Evolutionary conservation across 805 yeast species (phyloP).

Genomic region (Danielia reshetovae): DNA sequence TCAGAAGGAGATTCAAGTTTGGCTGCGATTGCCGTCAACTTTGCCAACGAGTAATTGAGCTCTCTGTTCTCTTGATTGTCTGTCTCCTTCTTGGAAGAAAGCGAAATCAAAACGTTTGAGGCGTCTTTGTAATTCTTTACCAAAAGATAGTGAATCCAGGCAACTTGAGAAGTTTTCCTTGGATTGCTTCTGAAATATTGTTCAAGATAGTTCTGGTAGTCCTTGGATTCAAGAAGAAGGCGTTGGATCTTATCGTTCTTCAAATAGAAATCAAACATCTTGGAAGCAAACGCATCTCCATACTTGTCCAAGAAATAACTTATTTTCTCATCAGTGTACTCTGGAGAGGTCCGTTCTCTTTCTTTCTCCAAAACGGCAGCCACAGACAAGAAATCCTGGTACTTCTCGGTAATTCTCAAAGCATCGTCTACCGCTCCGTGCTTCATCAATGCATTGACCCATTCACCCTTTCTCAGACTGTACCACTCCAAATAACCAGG

Average conservation of each 20-base stretch:
- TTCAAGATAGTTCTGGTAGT: constrained; percentile 46
- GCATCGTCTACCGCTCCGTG: constrained; percentile 52
- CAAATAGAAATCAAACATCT: constrained; percentile 58
- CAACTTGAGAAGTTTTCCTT: constrained; percentile 46
- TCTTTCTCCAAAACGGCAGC: constrained; percentile 45
- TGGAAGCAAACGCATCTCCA: constrained; percentile 65
- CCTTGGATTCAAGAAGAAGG: constrained; percentile 54
- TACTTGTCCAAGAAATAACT: constrained; percentile 53
- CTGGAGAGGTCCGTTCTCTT: constrained; percentile 18
- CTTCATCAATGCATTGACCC: constrained; percentile 60
- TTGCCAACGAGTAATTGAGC: constrained; percentile 66
- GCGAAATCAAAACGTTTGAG: constrained; percentile 40
- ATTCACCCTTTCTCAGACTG: constrained; percentile 29
- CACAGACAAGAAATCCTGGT: constrained; percentile 61
- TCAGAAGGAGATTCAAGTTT: constrained; percentile 8
- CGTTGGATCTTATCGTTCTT: constrained; percentile 47
- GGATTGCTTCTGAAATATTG: constrained; percentile 46
- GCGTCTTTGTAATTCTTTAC: constrained; percentile 51
- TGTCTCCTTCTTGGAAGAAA: constrained; percentile 32
- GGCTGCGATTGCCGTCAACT: constrained; percentile 54
- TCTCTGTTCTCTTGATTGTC: constrained; percentile 46
- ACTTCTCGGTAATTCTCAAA: constrained; percentile 58
- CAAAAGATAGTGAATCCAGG: constrained; percentile 70
- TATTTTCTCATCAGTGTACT: constrained; percentile 27
- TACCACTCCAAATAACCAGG: constrained; percentile 33